A percentile compares a stretch with the other conserved stretches of the same genome.
Evolutionary conservation across 139 green algal species (phyloP).

Genomic region (Zygnema circumcarinatum): DNA sequence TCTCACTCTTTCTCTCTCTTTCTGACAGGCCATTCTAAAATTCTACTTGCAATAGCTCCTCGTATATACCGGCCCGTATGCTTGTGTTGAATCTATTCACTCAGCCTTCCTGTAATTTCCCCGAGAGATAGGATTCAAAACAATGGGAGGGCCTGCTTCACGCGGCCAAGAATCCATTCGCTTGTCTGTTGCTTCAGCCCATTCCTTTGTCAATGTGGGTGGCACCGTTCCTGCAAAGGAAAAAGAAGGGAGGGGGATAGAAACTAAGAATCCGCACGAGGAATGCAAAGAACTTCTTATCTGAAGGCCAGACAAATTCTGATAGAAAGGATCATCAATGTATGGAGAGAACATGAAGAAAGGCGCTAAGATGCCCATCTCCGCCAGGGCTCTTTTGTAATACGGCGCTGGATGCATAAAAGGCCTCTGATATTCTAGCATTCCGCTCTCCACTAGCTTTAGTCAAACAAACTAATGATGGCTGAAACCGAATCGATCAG

Average conservation of each 20-base stretch:
- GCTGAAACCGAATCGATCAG: too few relatives aligned
- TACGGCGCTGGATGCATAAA: not conserved
- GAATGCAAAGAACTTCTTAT: too few relatives aligned
- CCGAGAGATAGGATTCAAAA: constrained; percentile 54
- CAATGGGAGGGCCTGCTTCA: constrained; percentile 27
- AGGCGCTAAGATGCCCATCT: not conserved
- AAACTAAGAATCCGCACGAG: too few relatives aligned
- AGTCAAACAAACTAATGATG: too few relatives aligned
- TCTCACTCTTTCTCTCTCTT: not conserved
- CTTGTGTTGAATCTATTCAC: not conserved
- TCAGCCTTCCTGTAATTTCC: constrained; percentile 32
- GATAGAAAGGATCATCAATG: not conserved
- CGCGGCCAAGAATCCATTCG: constrained; percentile 40
- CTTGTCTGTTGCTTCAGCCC: constrained; percentile 41
- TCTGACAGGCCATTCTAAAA: not conserved
- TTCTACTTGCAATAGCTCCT: not conserved
- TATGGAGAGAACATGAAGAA: not conserved
- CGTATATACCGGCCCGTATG: not conserved
- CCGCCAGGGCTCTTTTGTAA: too few relatives aligned
- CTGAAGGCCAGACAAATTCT: not conserved
- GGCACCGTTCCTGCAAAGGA: constrained; percentile 27
- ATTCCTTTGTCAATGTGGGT: constrained; percentile 44
- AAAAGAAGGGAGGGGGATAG: too few relatives aligned
- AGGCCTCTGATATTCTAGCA: too few relatives aligned
- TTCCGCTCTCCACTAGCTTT: too few relatives aligned